phyloP scores from a whole-genome alignment of 2,329 filamentous ascomycete species.

The Pseudogymnoascus verrucosus region DNA sequence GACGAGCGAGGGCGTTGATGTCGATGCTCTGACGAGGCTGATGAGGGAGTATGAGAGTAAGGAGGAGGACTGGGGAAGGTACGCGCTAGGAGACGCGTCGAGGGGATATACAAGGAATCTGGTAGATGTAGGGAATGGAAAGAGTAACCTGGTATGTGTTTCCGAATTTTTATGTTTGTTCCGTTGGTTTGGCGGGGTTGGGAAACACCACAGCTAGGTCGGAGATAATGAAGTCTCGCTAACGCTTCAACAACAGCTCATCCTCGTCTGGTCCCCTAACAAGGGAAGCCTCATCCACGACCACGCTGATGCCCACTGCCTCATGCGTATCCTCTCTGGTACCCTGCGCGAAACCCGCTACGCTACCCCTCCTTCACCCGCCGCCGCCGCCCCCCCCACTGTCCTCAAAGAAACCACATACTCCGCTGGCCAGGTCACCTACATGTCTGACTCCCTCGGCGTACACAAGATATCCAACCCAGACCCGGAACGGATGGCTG shows the following conservation, averaged over 20 bases:
- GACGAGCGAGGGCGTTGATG: conserved; percentile 73
- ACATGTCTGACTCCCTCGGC: conserved; percentile 86
- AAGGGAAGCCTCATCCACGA: conserved; percentile 83
- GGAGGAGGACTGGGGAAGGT: conserved; percentile 63
- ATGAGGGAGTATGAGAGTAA: conserved; percentile 69
- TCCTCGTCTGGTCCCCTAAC: conserved; percentile 83
- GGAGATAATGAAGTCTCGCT: not conserved
- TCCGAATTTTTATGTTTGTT: conserved; percentile 11
- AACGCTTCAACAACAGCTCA: conserved; percentile 45
- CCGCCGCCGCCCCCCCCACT: conserved; percentile 48
- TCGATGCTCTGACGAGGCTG: conserved; percentile 58
- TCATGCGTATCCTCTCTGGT: conserved; percentile 84
- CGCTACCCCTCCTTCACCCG: conserved; percentile 39
- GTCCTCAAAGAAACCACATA: conserved; percentile 62
- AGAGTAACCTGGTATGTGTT: conserved; percentile 41
- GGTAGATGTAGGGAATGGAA: conserved; percentile 79
- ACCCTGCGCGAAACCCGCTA: conserved; percentile 75
- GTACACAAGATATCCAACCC: conserved; percentile 76
- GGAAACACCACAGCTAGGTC: not conserved
- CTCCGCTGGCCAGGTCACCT: conserved; percentile 66
- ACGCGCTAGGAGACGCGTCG: conserved; percentile 63
- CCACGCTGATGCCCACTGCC: conserved; percentile 78
- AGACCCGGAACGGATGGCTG: conserved; percentile 62
- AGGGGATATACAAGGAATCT: conserved; percentile 79
- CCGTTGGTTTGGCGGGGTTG: not conserved